Evolutionary conservation across 2,329 filamentous ascomycete species (phyloP), one percentile per base, ranked within the genome.

Genomic region (Trichoderma guizhouense): DNA sequence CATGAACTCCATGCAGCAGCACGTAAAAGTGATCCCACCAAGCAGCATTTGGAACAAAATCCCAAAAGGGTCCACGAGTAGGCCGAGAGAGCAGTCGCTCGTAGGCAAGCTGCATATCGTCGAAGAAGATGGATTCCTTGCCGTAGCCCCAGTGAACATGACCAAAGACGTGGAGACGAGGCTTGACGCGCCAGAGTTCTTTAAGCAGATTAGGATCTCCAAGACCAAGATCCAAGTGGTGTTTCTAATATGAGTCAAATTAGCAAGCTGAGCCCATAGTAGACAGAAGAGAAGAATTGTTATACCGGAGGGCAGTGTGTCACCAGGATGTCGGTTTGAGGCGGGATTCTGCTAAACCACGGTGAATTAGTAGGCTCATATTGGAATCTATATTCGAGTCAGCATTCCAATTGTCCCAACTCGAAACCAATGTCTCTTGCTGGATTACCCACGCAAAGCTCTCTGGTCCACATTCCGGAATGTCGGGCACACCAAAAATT

Each of bases 81-180:
- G 81, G 81, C 12, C 81, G 81, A 1, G 83, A 81, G 78, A 88
- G 82, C 28, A 93, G 84, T n/a, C 84, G 83, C 81, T 95, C 93
- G 81, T 93, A 94, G 2, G 87, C 87, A 36, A 83, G 83, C 80
- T 97, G 93, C 72, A 89, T 88, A 30, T 90, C 87, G 79, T 96
- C 93, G 86, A 92, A 97, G 81, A 89, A 92, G 11, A 92, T 86
- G 0, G 89, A 81, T 77, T 94, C 90, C 57, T 84, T 84, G 18
- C 94, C 94, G 60, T 92, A 88, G 9, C 89, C 92, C 77, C 87
- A 92, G 82, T 97, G 94, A 28, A 95, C 87, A 81, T 97, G 94
- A 1, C 94, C 94, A 79, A 96, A 97, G 62, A 97, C 87, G 80
- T 97, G 93, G 15, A 97, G 83, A 14, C 84, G 84, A 0, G 94